Percentiles rank a stretch among this genome's conserved stretches.
Evolutionary conservation across 1,284 basidiomycete genomes (phyloP).

Genomic region (Leccinum colubrinum): DNA sequence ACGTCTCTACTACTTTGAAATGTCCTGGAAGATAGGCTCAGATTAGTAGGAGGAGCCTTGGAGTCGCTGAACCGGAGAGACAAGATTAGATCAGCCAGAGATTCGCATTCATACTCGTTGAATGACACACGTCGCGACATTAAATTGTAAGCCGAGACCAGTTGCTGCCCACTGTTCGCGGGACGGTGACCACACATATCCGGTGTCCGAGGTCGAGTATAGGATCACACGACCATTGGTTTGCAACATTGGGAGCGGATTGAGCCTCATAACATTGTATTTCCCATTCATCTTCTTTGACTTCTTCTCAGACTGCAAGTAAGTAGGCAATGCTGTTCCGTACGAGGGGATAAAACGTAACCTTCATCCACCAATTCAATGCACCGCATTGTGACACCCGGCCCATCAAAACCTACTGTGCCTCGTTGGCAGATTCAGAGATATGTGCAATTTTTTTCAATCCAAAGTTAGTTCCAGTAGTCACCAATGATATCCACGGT

Average conservation of each 20-base stretch:
- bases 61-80: background rate
- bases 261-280: background rate
- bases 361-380: background rate
- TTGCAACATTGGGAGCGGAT: background rate
- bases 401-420: background rate
- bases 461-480: background rate
- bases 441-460: background rate
- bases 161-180: background rate
- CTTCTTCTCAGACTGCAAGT: background rate
- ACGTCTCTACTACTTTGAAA: background rate
- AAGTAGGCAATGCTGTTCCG: background rate
- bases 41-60: background rate
- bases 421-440: background rate
- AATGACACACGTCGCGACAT: background rate
- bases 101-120: too few relatives aligned
- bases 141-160: background rate
- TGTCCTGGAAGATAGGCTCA: background rate
- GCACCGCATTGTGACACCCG: background rate
- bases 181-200: background rate
- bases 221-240: background rate
- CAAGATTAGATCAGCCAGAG: background rate
- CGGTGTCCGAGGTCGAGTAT: background rate
- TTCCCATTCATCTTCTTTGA: background rate
- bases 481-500: background rate
- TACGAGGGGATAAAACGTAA: background rate